Evolutionary conservation across 306 rosid species (phyloP).

Genomic region (Neltuma alba): DNA sequence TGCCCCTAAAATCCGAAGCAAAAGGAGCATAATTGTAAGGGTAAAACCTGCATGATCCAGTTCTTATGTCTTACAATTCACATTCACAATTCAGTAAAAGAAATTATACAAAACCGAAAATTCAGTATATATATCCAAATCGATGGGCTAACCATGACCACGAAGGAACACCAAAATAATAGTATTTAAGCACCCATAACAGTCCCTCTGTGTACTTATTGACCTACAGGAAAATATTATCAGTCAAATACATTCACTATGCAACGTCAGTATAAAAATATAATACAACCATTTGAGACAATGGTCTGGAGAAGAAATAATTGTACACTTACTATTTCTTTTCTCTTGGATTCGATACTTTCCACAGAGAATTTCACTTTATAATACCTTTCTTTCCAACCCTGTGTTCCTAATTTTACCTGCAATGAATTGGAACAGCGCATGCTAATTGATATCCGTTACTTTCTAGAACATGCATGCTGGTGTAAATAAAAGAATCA

Average conservation of each 20-base stretch:
- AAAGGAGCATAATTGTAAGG: constrained; percentile 58
- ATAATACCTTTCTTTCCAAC: constrained; percentile 56
- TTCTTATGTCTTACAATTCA: neutral
- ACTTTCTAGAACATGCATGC: no score
- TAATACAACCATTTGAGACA: neutral
- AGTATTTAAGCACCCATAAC: constrained; percentile 57
- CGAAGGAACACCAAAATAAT: constrained; percentile 55
- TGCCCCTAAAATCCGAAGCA: constrained; percentile 61
- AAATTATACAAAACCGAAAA: neutral
- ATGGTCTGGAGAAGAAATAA: neutral
- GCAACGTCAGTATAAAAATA: neutral
- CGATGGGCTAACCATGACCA: constrained; percentile 57
- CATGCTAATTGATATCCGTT: no score
- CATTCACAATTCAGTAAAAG: neutral
- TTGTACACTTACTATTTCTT: constrained; percentile 46
- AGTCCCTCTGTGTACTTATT: constrained; percentile 59
- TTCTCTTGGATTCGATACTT: constrained; percentile 41
- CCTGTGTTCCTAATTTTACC: constrained; percentile 43
- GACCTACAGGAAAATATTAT: constrained; percentile 37
- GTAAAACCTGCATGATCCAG: constrained; percentile 50
- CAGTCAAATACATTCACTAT: neutral
- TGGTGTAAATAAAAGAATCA: neutral
- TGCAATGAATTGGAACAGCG: constrained; percentile 26
- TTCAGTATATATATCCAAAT: neutral
- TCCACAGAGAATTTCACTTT: constrained; percentile 54